These are phyloP conservation scores for Aspergillus niger DNA, from an alignment of 2,329 filamentous ascomycete species.

Conservation along the genomic window DNA sequence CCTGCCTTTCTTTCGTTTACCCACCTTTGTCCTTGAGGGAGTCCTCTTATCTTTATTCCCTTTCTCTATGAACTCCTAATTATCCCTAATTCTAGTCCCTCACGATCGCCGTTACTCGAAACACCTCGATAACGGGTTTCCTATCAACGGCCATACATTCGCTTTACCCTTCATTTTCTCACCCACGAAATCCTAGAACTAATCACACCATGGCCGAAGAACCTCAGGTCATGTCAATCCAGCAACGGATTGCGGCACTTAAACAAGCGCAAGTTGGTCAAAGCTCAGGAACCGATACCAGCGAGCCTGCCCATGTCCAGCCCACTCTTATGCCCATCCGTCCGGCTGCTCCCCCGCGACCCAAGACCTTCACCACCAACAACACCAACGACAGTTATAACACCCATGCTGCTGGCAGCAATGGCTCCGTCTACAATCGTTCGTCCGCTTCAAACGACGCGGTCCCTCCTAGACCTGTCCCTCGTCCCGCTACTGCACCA, in stretches of 20 bases:
- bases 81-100: background rate
- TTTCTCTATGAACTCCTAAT: background rate
- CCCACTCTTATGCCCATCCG: conserved; percentile 27
- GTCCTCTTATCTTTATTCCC: background rate
- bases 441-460: conserved; percentile 25
- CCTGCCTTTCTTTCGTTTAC: background rate
- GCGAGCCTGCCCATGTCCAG: conserved; percentile 26
- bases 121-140: background rate
- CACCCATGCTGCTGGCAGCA: conserved; percentile 14
- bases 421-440: conserved; percentile 39
- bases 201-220: conserved; percentile 42
- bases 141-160: background rate
- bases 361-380: conserved; percentile 10
- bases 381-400: background rate
- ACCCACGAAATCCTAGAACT: background rate
- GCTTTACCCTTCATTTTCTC: background rate
- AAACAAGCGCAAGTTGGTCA: conserved; percentile 47
- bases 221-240: conserved; percentile 46
- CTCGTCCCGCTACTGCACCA: conserved; percentile 28
- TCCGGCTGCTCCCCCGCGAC: conserved; percentile 25
- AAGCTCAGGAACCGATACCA: conserved; percentile 32
- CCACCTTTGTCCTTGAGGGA: background rate
- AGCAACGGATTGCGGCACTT: conserved; percentile 49
- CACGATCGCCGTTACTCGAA: background rate
- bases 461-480: conserved; percentile 25